phyloP scores from a whole-genome alignment of 768 basidiomycete species.

The Kwoniella sp. region DNA sequence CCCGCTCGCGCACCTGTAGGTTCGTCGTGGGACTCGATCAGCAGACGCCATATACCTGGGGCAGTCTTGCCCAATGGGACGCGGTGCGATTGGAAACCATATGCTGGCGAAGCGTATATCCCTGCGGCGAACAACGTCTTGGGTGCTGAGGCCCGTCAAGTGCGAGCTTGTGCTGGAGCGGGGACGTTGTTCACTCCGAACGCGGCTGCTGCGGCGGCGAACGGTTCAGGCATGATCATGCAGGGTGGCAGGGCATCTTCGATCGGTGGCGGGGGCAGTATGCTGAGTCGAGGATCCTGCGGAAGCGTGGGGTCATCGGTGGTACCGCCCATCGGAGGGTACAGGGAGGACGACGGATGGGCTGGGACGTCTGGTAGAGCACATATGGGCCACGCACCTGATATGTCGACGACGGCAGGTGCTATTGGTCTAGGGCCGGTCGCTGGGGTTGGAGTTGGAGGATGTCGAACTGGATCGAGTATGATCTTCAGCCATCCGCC shows the following conservation, averaged over 20 bases:
- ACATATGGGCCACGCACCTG: conserved; percentile 37
- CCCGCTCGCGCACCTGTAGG: background rate
- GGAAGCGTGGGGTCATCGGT: background rate
- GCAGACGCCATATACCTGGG: background rate
- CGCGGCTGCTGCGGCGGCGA: background rate
- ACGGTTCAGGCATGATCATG: conserved; percentile 1
- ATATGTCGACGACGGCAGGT: conserved; percentile 35
- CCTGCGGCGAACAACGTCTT: conserved; percentile 16
- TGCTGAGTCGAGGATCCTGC: conserved; percentile 5
- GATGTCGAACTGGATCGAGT: conserved; percentile 16
- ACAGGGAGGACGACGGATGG: conserved; percentile 41
- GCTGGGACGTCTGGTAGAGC: conserved; percentile 31
- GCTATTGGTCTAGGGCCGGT: conserved; percentile 5
- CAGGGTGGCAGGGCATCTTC: background rate
- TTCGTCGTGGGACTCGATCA: background rate
- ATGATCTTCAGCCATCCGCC: background rate
- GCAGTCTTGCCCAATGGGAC: conserved; percentile 35
- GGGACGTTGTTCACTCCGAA: background rate
- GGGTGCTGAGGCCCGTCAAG: background rate
- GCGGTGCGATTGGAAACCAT: conserved; percentile 40
- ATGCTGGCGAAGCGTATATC: conserved; percentile 34
- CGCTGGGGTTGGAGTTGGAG: background rate
- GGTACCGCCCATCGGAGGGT: background rate
- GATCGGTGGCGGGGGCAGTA: conserved; percentile 7
- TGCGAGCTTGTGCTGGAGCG: background rate